These are phyloP conservation scores for Pyrenula massariospora DNA, from an alignment of 495 filamentous ascomycete genomes.

Conservation along the genomic window DNA sequence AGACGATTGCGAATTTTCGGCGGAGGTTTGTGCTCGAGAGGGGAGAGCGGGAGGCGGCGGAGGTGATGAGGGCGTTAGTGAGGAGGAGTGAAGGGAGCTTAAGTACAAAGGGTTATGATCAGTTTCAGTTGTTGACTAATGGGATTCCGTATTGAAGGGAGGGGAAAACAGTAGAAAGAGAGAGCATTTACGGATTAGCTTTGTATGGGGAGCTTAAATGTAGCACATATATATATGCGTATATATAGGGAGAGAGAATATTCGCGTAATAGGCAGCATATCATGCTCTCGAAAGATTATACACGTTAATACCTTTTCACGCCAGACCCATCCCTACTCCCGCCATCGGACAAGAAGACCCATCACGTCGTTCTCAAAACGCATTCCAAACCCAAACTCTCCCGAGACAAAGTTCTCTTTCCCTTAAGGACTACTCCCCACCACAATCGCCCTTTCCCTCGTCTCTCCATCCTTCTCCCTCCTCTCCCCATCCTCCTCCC, in stretches of 20 bases:
- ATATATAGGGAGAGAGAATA: too few relatives aligned
- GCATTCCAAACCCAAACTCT: too few relatives aligned
- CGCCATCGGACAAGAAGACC: too few relatives aligned
- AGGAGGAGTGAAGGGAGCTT: constrained; percentile 81
- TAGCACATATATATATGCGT: too few relatives aligned
- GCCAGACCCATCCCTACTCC: too few relatives aligned
- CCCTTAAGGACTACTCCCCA: neutral
- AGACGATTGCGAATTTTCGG: constrained; percentile 83
- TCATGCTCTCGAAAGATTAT: too few relatives aligned
- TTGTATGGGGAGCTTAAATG: too few relatives aligned
- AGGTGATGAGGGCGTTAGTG: constrained; percentile 80
- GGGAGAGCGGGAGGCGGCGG: constrained; percentile 86
- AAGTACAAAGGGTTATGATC: constrained; percentile 87
- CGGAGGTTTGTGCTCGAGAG: constrained; percentile 91
- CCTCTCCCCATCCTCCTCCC: neutral
- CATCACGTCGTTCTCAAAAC: too few relatives aligned
- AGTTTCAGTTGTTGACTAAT: constrained; percentile 94
- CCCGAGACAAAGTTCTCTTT: too few relatives aligned
- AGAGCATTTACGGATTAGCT: too few relatives aligned
- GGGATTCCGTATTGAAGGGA: constrained; percentile 73
- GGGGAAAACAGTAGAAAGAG: neutral
- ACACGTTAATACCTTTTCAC: too few relatives aligned
- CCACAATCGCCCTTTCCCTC: neutral
- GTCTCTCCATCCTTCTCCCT: neutral
- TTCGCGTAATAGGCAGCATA: too few relatives aligned